These are phyloP conservation scores for Cudoniella acicularis DNA, from an alignment of 495 filamentous ascomycete genomes.

Conservation along the genomic window DNA sequence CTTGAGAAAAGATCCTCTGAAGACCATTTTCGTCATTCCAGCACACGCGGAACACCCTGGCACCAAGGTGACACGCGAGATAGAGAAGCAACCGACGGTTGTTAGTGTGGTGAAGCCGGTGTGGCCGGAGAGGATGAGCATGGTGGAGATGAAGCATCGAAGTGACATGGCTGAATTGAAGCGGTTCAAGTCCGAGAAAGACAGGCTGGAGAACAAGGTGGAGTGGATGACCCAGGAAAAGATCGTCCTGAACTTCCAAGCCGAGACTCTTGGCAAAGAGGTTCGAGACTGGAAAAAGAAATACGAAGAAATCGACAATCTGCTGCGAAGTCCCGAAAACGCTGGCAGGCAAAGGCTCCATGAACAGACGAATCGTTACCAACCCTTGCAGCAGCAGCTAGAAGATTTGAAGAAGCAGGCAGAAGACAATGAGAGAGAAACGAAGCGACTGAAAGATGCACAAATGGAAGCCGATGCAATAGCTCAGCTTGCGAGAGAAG, in stretches of 20 bases:
- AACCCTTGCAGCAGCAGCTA: background rate
- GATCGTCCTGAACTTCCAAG: constrained; percentile 19
- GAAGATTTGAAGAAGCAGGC: background rate
- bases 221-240: constrained; percentile 15
- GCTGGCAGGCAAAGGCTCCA: background rate
- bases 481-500: background rate
- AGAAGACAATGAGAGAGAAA: background rate
- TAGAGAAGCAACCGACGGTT: constrained; percentile 43
- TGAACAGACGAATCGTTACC: background rate
- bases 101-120: constrained; percentile 35
- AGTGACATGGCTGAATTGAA: constrained; percentile 24
- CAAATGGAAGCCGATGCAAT: background rate
- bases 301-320: constrained; percentile 15
- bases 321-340: background rate
- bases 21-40: constrained; percentile 45
- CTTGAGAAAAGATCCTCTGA: constrained; percentile 30
- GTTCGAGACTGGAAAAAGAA: constrained; percentile 16
- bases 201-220: constrained; percentile 1
- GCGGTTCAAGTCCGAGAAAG: constrained; percentile 1
- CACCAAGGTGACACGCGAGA: constrained; percentile 34
- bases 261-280: constrained; percentile 14
- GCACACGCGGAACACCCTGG: constrained; percentile 42
- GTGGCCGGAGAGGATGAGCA: constrained; percentile 28
- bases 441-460: background rate
- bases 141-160: constrained; percentile 23